phyloP scores from a whole-genome alignment of 2,329 filamentous ascomycete genomes.

The Diplodia mutila region DNA sequence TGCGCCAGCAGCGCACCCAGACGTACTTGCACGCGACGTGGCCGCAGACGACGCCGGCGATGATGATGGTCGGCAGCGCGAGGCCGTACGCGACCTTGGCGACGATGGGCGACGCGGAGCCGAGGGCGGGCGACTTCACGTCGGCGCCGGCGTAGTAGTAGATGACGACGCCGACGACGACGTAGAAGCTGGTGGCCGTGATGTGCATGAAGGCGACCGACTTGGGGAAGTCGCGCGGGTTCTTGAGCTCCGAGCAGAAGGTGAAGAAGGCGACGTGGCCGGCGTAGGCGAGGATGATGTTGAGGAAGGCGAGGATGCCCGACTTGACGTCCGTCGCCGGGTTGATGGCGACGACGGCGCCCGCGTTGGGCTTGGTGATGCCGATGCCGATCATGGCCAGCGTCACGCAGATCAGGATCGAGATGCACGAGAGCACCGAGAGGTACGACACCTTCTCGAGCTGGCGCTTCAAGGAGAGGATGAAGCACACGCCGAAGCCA shows the following conservation, averaged over 20 bases:
- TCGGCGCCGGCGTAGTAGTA: constrained; percentile 67
- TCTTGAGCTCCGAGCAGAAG: constrained; percentile 66
- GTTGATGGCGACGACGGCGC: constrained; percentile 34
- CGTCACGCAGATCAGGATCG: constrained; percentile 65
- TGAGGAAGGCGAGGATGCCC: constrained; percentile 45
- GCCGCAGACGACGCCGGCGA: constrained; percentile 72
- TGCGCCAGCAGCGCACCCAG: constrained; percentile 63
- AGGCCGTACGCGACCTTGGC: constrained; percentile 70
- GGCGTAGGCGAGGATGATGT: constrained; percentile 72
- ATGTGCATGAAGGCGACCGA: constrained; percentile 65
- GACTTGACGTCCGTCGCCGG: constrained; percentile 33
- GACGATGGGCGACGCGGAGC: constrained; percentile 61
- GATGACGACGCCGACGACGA: constrained; percentile 67
- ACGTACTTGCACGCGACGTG: constrained; percentile 69
- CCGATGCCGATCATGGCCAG: constrained; percentile 70
- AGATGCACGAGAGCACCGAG: constrained; percentile 62
- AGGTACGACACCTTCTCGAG: constrained; percentile 65
- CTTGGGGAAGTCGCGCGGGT: constrained; percentile 64
- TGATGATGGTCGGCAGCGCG: constrained; percentile 70
- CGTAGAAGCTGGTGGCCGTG: constrained; percentile 64
- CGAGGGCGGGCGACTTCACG: constrained; percentile 69
- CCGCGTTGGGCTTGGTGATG: constrained; percentile 49
- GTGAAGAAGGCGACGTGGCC: constrained; percentile 72
- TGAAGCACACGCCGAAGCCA: constrained; percentile 61
- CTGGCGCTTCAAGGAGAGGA: constrained; percentile 64